Base-by-base conservation (phyloP, 2,329 filamentous ascomycete genomes). In the Penicillium sp. region DNA sequence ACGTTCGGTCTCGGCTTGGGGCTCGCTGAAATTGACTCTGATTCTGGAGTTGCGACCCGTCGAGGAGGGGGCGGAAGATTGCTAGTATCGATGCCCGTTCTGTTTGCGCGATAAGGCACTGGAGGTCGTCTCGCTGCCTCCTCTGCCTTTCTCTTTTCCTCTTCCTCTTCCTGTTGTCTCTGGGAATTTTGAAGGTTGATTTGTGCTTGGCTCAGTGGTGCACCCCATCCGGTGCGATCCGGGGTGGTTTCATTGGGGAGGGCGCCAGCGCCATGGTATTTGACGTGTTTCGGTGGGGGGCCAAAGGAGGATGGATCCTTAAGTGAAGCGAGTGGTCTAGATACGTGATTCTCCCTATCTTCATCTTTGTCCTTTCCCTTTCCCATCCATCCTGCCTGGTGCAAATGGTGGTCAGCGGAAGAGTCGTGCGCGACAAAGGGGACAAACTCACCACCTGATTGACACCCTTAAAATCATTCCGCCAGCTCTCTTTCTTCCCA, bases 241-340 rank as follows among this genome's bases (percentile, higher is more conserved):
- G 81, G 77, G 13, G 82, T 78, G 15, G 80, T 79, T 50, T 82
- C 72, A 56, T 82, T 80, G 31, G 79, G 75, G 15, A 81, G 70
- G 3, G 81, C 77, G 7, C 75, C 76, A 15, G 76, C 77, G 60
- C 81, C 78, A 72, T 84, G 78, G 66, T 82, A 83, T 54, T 82
- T 80, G 60, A 81, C 76, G 64, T 86, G 90, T 70, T 87, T 93
- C 0, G 93, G 93, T 29, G 93, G 93, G 26, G 92, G 91, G 2
- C 86, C 92, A 73, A 96, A 97, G 17, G 87, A 85, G 1, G 86
- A 76, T 1, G 92, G 93, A 73, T 97, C 92, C 73, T 87, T 88
- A 31, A 97, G 83, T 3, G 86, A 83, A 8, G 87, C 83, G 48
- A 96, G 79, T 1, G 93, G 92, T 17, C 83, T 82, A 7, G 86